A percentile compares a stretch with the other conserved stretches of the same genome.
Conservation (phyloP, 371 early-diverging fungal species). For the Parasitella parasitica region DNA sequence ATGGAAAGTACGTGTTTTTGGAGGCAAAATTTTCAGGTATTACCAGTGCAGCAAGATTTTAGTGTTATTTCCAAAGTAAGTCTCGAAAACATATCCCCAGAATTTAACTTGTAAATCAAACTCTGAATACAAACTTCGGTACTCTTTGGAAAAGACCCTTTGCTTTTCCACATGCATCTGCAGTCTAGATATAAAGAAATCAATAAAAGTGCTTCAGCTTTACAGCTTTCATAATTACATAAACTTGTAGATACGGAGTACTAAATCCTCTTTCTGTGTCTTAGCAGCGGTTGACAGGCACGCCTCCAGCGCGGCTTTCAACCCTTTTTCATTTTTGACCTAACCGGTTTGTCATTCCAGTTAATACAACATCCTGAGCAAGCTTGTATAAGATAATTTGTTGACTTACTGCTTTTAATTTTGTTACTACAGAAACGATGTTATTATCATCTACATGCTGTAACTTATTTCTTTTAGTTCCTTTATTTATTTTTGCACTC, state of each 20-base stretch:
- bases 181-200: not conserved
- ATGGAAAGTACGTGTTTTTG: no score
- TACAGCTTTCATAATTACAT: no score
- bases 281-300: no score
- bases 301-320: no score
- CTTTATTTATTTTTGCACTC: conserved; percentile 6
- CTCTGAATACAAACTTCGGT: conserved; percentile 10
- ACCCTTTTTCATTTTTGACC: no score
- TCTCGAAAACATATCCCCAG: conserved; percentile 10
- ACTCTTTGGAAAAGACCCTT: conserved; percentile 16
- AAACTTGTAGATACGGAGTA: no score
- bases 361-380: no score
- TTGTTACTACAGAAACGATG: not conserved
- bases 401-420: conserved; percentile 6
- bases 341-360: no score
- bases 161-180: not conserved
- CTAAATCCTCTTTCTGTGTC: no score
- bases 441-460: not conserved
- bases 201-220: no score
- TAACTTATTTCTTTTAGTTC: conserved; percentile 10
- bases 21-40: conserved; percentile 6
- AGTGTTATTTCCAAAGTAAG: conserved; percentile 8
- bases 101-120: conserved; percentile 21
- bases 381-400: no score
- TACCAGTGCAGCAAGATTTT: conserved; percentile 12